Conservation (phyloP, 345 rosid genomes). For the Luvunga scandens region DNA sequence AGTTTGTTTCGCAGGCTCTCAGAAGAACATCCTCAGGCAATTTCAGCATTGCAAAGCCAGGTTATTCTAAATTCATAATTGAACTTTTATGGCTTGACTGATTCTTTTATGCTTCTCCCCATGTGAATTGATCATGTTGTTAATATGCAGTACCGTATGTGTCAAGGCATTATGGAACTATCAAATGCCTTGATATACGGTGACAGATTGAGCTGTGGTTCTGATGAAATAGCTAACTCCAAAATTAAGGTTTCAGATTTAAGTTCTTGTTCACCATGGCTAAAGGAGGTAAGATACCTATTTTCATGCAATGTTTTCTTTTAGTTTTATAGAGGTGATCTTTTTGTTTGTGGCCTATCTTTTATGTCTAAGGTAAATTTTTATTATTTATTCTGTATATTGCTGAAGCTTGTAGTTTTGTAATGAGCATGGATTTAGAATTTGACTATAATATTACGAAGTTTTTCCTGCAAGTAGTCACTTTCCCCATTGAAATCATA, state of each 20-base stretch:
- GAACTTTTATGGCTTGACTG: conserved; percentile 12
- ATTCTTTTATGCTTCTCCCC: conserved; percentile 1
- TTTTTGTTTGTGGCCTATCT: neutral
- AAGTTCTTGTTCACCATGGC: conserved; percentile 53
- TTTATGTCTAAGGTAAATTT: neutral
- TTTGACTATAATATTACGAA: neutral
- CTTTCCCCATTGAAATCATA: too few species aligned
- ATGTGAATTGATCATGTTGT: conserved; percentile 19
- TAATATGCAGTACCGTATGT: conserved; percentile 88
- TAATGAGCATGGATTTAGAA: neutral
- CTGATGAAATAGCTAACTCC: conserved; percentile 73
- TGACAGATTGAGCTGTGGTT: conserved; percentile 83
- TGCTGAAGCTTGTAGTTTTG: neutral
- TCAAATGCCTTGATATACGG: conserved; percentile 93
- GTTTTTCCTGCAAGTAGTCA: too few species aligned
- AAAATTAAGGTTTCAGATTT: conserved; percentile 53
- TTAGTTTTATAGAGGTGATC: neutral
- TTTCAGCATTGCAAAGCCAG: conserved; percentile 95
- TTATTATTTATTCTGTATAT: neutral
- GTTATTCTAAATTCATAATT: conserved; percentile 32
- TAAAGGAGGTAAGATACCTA: conserved; percentile 53
- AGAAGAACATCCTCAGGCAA: conserved; percentile 98
- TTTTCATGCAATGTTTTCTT: neutral
- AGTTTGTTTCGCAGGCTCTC: conserved; percentile 97
- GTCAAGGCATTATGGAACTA: conserved; percentile 86